phyloP scores from a whole-genome alignment of 2,329 filamentous ascomycete species.

The Neonectria faginata region DNA sequence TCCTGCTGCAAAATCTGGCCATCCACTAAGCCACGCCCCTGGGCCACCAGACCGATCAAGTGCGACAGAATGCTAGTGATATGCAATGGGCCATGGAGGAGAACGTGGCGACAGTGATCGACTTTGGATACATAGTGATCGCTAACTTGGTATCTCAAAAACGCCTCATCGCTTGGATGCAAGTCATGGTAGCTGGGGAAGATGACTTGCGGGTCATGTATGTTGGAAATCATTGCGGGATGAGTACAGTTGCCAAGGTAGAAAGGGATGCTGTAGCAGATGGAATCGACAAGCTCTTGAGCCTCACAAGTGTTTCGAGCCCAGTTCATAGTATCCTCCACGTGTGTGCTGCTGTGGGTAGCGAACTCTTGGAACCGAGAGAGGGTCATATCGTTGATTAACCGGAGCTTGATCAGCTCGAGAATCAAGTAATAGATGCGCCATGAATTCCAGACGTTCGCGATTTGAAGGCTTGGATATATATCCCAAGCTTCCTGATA shows the following conservation, averaged over 20 bases:
- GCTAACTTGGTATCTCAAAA: constrained; percentile 1
- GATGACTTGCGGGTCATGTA: not conserved
- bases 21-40: not conserved
- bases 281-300: constrained; percentile 13
- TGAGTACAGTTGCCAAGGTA: constrained; percentile 31
- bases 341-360: not conserved
- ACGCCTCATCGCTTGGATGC: not conserved
- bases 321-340: not conserved
- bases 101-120: constrained; percentile 30
- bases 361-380: not conserved
- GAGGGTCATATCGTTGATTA: too few relatives aligned
- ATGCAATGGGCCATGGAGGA: constrained; percentile 23
- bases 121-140: constrained; percentile 15
- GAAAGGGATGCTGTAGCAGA: constrained; percentile 34
- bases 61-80: constrained; percentile 21
- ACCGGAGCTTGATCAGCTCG: not conserved
- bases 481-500: constrained; percentile 14
- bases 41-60: not conserved
- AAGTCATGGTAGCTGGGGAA: constrained; percentile 34
- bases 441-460: constrained; percentile 36
- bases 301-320: not conserved
- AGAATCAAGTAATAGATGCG: constrained; percentile 28
- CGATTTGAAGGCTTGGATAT: constrained; percentile 33
- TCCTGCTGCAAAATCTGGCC: too few relatives aligned
- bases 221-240: not conserved